These are phyloP conservation scores for Silene conica DNA, from an alignment of 148 eudicot species.

Conservation along the genomic window DNA sequence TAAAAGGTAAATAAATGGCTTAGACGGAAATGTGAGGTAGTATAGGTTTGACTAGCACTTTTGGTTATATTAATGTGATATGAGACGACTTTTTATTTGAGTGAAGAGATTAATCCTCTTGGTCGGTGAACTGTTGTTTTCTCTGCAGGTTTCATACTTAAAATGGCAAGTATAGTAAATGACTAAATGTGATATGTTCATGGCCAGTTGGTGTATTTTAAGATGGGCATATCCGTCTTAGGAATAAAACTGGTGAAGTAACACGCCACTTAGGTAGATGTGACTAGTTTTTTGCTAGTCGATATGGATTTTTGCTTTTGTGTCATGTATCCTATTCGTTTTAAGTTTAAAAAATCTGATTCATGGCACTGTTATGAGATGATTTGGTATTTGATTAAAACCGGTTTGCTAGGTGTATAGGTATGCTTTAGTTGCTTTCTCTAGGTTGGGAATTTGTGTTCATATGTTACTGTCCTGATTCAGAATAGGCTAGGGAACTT, in stretches of 20 bases:
- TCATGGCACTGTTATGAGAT: not conserved
- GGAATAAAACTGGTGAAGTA: too few relatives aligned
- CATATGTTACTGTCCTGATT: not conserved
- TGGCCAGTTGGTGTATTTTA: not conserved
- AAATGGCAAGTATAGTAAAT: not conserved
- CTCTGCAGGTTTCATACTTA: not conserved
- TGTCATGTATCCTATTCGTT: too few relatives aligned
- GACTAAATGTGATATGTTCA: not conserved
- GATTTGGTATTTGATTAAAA: constrained; percentile 1
- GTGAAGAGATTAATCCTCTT: constrained; percentile 93
- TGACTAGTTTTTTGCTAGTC: too few relatives aligned
- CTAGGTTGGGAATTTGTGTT: constrained; percentile 10
- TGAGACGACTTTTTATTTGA: too few relatives aligned
- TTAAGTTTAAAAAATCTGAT: too few relatives aligned
- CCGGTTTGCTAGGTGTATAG: constrained; percentile 10
- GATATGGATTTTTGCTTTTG: too few relatives aligned
- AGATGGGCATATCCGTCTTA: too few relatives aligned
- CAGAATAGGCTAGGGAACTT: not conserved
- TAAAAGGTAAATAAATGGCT: too few relatives aligned
- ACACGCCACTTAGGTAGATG: too few relatives aligned
- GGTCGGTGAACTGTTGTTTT: constrained; percentile 43
- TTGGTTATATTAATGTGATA: too few relatives aligned
- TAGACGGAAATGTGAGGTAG: too few relatives aligned
- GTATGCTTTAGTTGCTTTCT: constrained; percentile 12
- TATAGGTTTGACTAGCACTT: too few relatives aligned